phyloP scores from a whole-genome alignment of 2,329 filamentous ascomycete genomes.

The Ramularia endophylla region DNA sequence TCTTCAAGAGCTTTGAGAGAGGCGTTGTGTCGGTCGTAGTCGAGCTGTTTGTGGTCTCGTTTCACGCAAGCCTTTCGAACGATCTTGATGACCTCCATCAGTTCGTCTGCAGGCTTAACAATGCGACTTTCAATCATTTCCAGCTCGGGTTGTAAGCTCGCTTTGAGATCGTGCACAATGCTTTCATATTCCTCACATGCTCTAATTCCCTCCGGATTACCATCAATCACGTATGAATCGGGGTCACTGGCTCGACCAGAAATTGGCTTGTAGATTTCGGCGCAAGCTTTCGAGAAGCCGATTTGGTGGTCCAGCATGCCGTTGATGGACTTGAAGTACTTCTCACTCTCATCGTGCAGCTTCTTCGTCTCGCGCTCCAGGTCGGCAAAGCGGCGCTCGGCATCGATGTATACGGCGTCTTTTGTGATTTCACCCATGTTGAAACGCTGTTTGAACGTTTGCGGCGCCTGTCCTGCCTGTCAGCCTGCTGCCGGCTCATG shows the following conservation, averaged over 20 bases:
- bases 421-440: conserved; percentile 95
- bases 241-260: conserved; percentile 94
- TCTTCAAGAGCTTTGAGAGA: conserved; percentile 91
- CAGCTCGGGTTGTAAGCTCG: conserved; percentile 80
- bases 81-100: conserved; percentile 90
- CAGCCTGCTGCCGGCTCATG: conserved; percentile 10
- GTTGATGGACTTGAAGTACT: conserved; percentile 97
- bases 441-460: conserved; percentile 85
- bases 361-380: conserved; percentile 95
- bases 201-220: conserved; percentile 85
- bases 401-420: conserved; percentile 89
- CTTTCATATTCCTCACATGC: conserved; percentile 96
- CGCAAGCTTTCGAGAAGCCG: conserved; percentile 93
- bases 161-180: conserved; percentile 84
- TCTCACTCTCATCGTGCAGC: conserved; percentile 92
- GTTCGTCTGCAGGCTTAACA: conserved; percentile 86
- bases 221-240: conserved; percentile 70
- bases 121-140: conserved; percentile 96
- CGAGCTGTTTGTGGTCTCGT: conserved; percentile 94
- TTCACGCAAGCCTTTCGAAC: conserved; percentile 85
- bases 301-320: conserved; percentile 97
- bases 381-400: conserved; percentile 83
- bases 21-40: conserved; percentile 82
- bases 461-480: conserved; percentile 59
- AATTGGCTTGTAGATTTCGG: conserved; percentile 97